Evolutionary conservation across 2,329 filamentous ascomycete genomes (phyloP), one percentile per base, ranked within the genome.

Genomic region (Tolypocladium album): DNA sequence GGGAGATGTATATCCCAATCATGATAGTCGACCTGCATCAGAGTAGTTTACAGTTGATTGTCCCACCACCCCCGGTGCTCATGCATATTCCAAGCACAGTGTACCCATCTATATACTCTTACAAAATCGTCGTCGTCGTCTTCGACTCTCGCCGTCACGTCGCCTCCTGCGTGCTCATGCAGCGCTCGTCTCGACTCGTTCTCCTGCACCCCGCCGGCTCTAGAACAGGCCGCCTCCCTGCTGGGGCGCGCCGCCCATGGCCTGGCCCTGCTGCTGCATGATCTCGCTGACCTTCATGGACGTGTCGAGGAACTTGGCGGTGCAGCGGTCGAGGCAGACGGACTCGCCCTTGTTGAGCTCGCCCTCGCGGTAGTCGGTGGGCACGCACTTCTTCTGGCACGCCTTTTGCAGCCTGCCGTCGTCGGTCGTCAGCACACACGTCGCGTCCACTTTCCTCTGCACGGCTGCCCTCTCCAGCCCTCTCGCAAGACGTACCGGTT

Each of bases 261-360:
- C 82, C 70, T 86, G 84, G 56, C 89, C 90, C 76, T 96, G 89
- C 65, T 88, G 86, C 78, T 97, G 92, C 86, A 97, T 92, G 79
- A 95, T 90, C 79, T 97, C 92, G 70, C 89, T 93, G 62, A 97
- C 90, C 82, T 97, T 97, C 81, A 96, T 87, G 76, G 96, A 96
- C 71, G 96, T 92, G 69, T 97, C 93, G 79, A 99, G 97, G 82
- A 97, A 99, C 81, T 99, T 99, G 72, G 89, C 84, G 61, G 95
- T 90, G 79, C 95, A 99, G 71, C 94, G 90, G 79, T 99, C 94
- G 68, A 99, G 87, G 80, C 95, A 99, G 69, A 99, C 94, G 67
- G 89, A 92, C 79, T 99, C 94, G 82, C 92, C 95, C 81, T 99
- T 99, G 85, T 97, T 96, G 71, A 99, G 87, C 69, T 99, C 93